A percentile compares a stretch with the other conserved stretches of the same genome.
These are phyloP conservation scores for Pseudogymnoascus sp. DNA, from an alignment of 2,329 filamentous ascomycete species.

Conservation along the genomic window DNA sequence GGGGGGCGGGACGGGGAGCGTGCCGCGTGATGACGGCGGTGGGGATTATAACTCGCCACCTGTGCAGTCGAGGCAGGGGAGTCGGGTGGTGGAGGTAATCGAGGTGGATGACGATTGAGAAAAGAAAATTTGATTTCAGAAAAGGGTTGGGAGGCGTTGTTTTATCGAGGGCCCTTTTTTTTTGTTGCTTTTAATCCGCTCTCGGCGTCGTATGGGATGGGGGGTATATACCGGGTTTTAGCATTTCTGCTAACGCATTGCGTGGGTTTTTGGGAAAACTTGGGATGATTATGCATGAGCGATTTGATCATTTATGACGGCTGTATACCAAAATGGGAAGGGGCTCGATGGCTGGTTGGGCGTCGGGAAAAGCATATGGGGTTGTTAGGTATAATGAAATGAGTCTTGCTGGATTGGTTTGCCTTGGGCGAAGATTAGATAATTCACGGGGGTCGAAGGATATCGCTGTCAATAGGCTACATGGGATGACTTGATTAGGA, in stretches of 20 bases:
- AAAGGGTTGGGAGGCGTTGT: not conserved
- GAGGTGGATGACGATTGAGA: conserved; percentile 22
- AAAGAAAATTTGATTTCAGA: not conserved
- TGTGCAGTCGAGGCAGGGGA: conserved; percentile 13
- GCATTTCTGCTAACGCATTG: not conserved
- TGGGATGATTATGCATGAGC: not conserved
- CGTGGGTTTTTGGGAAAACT: not conserved
- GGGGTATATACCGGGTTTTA: not conserved
- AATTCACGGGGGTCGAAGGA: too few relatives aligned
- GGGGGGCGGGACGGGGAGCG: conserved; percentile 11
- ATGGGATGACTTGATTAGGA: not conserved
- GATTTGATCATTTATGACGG: not conserved
- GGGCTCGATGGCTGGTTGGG: not conserved
- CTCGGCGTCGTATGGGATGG: not conserved
- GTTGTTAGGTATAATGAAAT: not conserved
- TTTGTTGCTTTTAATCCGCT: not conserved
- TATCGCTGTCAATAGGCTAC: not conserved
- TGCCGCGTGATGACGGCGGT: conserved; percentile 15
- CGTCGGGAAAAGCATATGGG: not conserved
- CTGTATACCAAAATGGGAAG: not conserved
- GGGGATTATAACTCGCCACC: not conserved
- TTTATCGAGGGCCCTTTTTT: not conserved
- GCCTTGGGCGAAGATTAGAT: not conserved
- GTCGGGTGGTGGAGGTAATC: conserved; percentile 20
- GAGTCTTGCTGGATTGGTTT: not conserved